These are phyloP conservation scores for Metschnikowia bowlesiae DNA, from an alignment of 805 yeast genomes.

Conservation along the genomic window DNA sequence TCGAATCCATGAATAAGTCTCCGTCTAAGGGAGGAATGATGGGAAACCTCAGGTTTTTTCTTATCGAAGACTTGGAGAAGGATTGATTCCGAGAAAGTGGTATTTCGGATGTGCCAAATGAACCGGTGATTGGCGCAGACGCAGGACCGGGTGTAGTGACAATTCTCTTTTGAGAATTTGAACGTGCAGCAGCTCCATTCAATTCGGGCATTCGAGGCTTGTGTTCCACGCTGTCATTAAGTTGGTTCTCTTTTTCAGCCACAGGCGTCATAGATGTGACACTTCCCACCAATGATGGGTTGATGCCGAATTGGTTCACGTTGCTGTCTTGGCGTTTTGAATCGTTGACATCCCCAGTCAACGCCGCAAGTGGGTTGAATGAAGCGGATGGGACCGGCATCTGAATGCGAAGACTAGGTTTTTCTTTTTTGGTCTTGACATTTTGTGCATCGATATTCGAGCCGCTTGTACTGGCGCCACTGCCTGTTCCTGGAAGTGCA, in stretches of 20 bases:
- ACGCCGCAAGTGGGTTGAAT: slow-evolving; percentile 31
- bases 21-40: slow-evolving; percentile 32
- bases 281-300: slow-evolving; percentile 45
- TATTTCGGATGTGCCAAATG: background rate
- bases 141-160: slow-evolving; percentile 9
- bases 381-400: slow-evolving; percentile 66
- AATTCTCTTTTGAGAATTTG: background rate
- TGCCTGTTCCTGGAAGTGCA: slow-evolving; percentile 9
- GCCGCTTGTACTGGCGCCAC: background rate
- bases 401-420: slow-evolving; percentile 59
- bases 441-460: background rate
- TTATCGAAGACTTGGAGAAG: slow-evolving; percentile 1
- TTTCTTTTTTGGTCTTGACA: slow-evolving; percentile 32
- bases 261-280: slow-evolving; percentile 78
- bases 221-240: slow-evolving; percentile 9
- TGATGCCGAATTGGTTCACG: slow-evolving; percentile 66
- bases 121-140: slow-evolving; percentile 12
- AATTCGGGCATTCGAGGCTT: slow-evolving; percentile 4
- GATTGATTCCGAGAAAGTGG: background rate
- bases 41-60: slow-evolving; percentile 26
- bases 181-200: slow-evolving; percentile 1
- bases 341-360: slow-evolving; percentile 28
- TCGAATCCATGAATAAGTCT: slow-evolving; percentile 36
- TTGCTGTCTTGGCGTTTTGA: slow-evolving; percentile 28
- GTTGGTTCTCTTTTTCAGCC: slow-evolving; percentile 47